These are phyloP conservation scores for Blastocystis sp. DNA, from an alignment of 352 stramenopile genomes.

Conservation along the genomic window DNA sequence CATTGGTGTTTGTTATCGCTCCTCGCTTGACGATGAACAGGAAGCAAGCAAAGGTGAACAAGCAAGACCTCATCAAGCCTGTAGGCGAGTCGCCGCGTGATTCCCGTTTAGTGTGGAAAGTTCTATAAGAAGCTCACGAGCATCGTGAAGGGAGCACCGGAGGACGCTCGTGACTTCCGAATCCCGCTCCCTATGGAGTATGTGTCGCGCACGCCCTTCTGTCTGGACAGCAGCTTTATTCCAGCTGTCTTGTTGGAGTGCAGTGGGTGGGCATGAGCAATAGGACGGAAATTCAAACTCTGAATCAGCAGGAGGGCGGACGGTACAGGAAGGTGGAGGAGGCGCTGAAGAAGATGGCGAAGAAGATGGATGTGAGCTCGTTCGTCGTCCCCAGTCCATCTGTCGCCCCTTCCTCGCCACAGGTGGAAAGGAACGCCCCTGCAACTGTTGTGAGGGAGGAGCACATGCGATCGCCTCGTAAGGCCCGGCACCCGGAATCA, in stretches of 20 bases:
- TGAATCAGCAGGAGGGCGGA: neutral
- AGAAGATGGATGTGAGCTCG: neutral
- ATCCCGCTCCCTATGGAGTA: slow-evolving; percentile 32
- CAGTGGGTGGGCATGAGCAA: neutral
- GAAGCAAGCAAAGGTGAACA: neutral
- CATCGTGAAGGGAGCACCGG: neutral
- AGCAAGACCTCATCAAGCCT: neutral
- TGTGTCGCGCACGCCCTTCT: slow-evolving; percentile 6
- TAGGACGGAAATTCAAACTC: slow-evolving; percentile 16
- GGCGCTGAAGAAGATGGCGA: neutral
- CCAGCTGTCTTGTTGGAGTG: neutral
- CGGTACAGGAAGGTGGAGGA: neutral
- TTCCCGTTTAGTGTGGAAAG: slow-evolving; percentile 3
- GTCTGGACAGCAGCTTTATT: slow-evolving; percentile 10
- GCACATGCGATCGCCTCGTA: neutral
- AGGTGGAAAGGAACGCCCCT: neutral
- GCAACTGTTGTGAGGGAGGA: neutral
- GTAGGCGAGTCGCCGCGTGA: neutral
- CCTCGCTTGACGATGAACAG: neutral
- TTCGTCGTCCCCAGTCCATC: neutral
- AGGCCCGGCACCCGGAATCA: neutral
- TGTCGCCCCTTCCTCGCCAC: neutral
- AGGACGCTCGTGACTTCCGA: neutral
- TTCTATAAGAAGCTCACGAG: slow-evolving; percentile 14
- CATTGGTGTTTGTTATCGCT: slow-evolving; percentile 22